Evolutionary conservation across 176 grass and related monocot species (phyloP).

Genomic region (Puya raimondii): DNA sequence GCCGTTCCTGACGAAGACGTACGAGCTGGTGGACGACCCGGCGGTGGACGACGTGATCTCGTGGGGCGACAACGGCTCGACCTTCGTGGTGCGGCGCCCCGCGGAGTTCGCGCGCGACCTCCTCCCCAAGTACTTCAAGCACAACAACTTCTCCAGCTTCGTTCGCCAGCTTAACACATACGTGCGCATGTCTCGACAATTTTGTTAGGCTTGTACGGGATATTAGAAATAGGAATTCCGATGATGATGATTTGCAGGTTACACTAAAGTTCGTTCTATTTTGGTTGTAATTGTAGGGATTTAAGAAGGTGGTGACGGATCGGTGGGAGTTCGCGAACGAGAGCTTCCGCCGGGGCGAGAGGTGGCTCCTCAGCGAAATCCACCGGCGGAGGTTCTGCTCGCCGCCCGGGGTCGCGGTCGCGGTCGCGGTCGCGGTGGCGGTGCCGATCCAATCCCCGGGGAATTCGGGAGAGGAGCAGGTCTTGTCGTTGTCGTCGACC

Average conservation of each 20-base stretch:
- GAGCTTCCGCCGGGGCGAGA: conserved; percentile 60
- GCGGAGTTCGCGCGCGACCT: conserved; percentile 18
- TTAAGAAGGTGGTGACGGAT: conserved; percentile 58
- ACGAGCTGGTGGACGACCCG: conserved; percentile 17
- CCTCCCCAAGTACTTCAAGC: conserved; percentile 21
- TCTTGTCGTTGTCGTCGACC: conserved; percentile 36
- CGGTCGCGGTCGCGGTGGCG: conserved; percentile 7
- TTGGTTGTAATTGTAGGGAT: conserved; percentile 40
- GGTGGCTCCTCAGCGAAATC: conserved; percentile 54
- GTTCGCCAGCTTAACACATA: conserved; percentile 27
- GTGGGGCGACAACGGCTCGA: conserved; percentile 11
- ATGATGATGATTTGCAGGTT: no score
- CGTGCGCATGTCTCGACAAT: neutral
- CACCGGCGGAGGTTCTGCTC: conserved; percentile 44
- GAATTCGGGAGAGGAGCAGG: conserved; percentile 57
- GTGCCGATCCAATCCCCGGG: conserved; percentile 26
- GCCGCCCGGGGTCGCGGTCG: no score
- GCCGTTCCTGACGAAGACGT: conserved; percentile 21
- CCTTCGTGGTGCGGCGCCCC: conserved; percentile 17
- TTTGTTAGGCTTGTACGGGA: no score
- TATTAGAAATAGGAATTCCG: no score
- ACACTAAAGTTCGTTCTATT: no score
- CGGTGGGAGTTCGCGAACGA: conserved; percentile 90
- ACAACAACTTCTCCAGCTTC: conserved; percentile 28
- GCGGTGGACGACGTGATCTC: conserved; percentile 17